Evolutionary conservation across 208 protist species (phyloP).

Genomic region (Crithidia brevicula): DNA sequence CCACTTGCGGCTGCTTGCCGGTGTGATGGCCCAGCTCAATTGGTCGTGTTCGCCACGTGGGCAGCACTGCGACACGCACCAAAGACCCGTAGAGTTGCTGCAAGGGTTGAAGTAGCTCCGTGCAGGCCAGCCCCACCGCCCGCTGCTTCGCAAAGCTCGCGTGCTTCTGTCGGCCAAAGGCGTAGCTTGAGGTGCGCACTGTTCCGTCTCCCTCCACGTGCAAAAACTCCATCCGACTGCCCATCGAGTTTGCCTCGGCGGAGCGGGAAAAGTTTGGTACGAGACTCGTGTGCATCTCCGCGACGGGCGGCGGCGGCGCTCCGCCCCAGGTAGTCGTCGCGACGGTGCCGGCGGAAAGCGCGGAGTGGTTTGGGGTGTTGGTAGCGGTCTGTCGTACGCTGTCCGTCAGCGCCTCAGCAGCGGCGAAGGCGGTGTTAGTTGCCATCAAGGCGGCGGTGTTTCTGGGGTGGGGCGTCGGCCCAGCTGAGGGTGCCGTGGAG

Average conservation of each 20-base stretch:
- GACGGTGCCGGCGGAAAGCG: constrained; percentile 3
- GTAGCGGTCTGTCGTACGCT: background rate
- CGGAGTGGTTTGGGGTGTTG: constrained; percentile 5
- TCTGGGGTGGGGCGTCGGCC: constrained; percentile 11
- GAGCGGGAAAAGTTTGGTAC: constrained; percentile 60
- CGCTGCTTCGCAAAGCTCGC: constrained; percentile 69
- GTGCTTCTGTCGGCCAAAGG: constrained; percentile 64
- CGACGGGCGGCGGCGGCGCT: constrained; percentile 18
- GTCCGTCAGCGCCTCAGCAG: background rate
- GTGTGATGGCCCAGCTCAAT: constrained; percentile 62
- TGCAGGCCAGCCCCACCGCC: constrained; percentile 39
- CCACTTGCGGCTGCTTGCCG: constrained; percentile 48
- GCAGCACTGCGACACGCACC: constrained; percentile 47
- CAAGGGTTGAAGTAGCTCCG: constrained; percentile 57
- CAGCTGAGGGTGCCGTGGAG: constrained; percentile 1
- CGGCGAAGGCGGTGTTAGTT: background rate
- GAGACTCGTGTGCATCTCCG: constrained; percentile 45
- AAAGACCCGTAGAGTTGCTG: constrained; percentile 58
- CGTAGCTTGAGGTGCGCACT: constrained; percentile 65
- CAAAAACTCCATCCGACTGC: constrained; percentile 71
- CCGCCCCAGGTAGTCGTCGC: constrained; percentile 24
- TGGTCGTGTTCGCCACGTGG: constrained; percentile 54
- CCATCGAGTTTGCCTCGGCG: constrained; percentile 35
- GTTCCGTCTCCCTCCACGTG: constrained; percentile 78
- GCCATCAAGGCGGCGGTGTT: constrained; percentile 14